A percentile compares a stretch with the other conserved stretches of the same genome.
phyloP scores from a whole-genome alignment of 2,329 filamentous ascomycete species.

The Amauroascus niger region DNA sequence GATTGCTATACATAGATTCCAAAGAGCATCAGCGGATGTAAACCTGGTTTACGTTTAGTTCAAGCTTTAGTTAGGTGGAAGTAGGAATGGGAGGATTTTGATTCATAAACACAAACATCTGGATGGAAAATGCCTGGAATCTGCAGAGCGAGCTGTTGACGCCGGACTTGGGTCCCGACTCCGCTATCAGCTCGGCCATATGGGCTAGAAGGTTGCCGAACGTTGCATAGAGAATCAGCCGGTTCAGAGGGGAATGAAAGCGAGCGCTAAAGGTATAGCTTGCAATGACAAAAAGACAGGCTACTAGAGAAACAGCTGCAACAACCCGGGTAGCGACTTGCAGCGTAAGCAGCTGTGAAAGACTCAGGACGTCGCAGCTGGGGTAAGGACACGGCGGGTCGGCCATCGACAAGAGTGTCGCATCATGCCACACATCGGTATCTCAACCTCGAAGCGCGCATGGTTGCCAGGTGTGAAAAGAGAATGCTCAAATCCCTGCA shows the following conservation, averaged over 20 bases:
- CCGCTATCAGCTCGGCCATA: conserved; percentile 63
- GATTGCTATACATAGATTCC: conserved; percentile 71
- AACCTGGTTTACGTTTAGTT: conserved; percentile 46
- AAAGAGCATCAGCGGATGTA: conserved; percentile 64
- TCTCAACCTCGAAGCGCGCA: no score
- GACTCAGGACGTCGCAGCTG: background rate
- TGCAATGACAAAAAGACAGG: conserved; percentile 19
- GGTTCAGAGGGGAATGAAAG: conserved; percentile 50
- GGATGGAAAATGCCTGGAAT: conserved; percentile 68
- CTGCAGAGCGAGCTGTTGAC: conserved; percentile 55
- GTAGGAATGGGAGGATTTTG: background rate
- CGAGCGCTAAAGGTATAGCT: conserved; percentile 17
- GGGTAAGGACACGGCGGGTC: no score
- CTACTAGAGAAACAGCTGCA: conserved; percentile 18
- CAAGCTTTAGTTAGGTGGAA: background rate
- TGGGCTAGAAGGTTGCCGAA: conserved; percentile 73
- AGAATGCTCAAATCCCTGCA: no score
- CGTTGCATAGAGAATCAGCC: conserved; percentile 72
- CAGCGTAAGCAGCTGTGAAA: background rate
- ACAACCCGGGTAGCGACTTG: conserved; percentile 4
- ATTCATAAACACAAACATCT: conserved; percentile 54
- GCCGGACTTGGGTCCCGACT: conserved; percentile 45
- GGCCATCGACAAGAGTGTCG: no score
- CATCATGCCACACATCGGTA: no score
- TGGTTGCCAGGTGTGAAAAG: no score